Conservation (phyloP, 1,284 basidiomycete species). For the Cutaneotrichosporon arboriforme region DNA sequence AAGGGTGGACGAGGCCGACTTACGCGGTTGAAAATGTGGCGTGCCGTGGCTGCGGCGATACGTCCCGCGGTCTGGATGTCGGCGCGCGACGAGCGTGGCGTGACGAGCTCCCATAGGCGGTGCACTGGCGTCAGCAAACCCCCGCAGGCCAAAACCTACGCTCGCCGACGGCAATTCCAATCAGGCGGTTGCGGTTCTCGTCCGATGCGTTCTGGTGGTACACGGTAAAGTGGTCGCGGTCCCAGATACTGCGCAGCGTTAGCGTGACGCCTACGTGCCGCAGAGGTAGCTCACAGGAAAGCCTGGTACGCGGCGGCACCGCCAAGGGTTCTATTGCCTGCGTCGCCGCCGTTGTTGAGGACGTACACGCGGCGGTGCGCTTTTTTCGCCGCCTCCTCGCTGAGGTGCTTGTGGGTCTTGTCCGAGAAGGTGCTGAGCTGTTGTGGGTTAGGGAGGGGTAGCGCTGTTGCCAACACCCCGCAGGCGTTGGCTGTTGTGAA, state of each 20-base stretch:
- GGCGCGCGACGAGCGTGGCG: slow-evolving; percentile 25
- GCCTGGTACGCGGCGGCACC: slow-evolving; percentile 45
- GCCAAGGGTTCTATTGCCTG: slow-evolving; percentile 37
- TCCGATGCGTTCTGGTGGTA: slow-evolving; percentile 30
- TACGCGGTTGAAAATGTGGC: slow-evolving; percentile 40
- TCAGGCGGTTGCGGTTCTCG: slow-evolving; percentile 36
- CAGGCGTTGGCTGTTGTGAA: too few relatives aligned
- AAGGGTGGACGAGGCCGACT: slow-evolving; percentile 5
- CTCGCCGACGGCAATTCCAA: slow-evolving; percentile 41
- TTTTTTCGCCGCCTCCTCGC: slow-evolving; percentile 34
- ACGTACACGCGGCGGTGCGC: slow-evolving; percentile 40
- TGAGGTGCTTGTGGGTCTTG: slow-evolving; percentile 15
- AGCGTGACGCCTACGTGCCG: background rate
- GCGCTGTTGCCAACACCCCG: background rate
- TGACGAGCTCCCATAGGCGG: slow-evolving; percentile 35
- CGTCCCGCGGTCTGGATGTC: slow-evolving; percentile 35
- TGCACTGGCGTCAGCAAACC: slow-evolving; percentile 25
- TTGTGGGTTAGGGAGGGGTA: background rate
- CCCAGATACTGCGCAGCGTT: slow-evolving; percentile 38
- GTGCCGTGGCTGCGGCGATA: slow-evolving; percentile 44
- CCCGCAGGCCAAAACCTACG: slow-evolving; percentile 32
- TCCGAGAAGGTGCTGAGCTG: background rate
- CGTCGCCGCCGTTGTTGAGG: slow-evolving; percentile 28
- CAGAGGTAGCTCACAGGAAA: slow-evolving; percentile 28
- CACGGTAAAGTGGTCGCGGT: slow-evolving; percentile 35